Evolutionary conservation across 768 basidiomycete species (phyloP).

Genomic region (Lepiota subincarnata): DNA sequence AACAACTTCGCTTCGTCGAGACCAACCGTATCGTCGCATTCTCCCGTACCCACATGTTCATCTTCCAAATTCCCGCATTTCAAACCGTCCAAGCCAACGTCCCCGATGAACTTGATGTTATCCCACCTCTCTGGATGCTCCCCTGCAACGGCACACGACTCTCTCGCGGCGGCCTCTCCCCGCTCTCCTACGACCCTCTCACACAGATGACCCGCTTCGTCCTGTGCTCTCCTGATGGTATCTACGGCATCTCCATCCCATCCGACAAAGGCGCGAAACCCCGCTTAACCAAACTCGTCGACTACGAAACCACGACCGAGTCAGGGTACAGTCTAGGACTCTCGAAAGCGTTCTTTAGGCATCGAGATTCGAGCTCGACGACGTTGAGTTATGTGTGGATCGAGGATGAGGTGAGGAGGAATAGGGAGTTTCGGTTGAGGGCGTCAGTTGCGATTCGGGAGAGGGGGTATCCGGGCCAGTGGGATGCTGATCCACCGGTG

Average conservation of each 20-base stretch:
- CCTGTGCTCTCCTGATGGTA: conserved; percentile 8
- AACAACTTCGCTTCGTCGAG: conserved; percentile 8
- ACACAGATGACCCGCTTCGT: conserved; percentile 10
- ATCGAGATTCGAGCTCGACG: conserved; percentile 10
- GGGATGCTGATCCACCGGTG: conserved; percentile 11
- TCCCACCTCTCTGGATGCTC: conserved; percentile 10
- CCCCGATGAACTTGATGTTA: conserved; percentile 5
- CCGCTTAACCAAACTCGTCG: conserved; percentile 10
- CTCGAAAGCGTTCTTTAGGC: conserved; percentile 10
- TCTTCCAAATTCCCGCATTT: conserved; percentile 9
- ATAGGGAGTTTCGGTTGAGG: conserved; percentile 12
- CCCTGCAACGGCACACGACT: conserved; percentile 8
- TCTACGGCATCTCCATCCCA: conserved; percentile 13
- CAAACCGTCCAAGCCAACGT: conserved; percentile 11
- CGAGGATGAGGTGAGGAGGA: conserved; percentile 11
- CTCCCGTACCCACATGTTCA: conserved; percentile 9
- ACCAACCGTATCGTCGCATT: conserved; percentile 9
- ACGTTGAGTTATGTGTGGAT: conserved; percentile 11
- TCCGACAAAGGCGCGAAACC: conserved; percentile 10
- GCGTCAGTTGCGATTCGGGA: conserved; percentile 12
- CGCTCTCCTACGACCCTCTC: conserved; percentile 5
- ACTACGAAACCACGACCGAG: conserved; percentile 11
- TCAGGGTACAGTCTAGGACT: conserved; percentile 8
- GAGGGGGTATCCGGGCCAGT: conserved; percentile 12
- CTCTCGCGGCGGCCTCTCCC: conserved; percentile 10